Evolutionary conservation across 352 stramenopile genomes (phyloP).

Genomic region (Phytophthora rubi): DNA sequence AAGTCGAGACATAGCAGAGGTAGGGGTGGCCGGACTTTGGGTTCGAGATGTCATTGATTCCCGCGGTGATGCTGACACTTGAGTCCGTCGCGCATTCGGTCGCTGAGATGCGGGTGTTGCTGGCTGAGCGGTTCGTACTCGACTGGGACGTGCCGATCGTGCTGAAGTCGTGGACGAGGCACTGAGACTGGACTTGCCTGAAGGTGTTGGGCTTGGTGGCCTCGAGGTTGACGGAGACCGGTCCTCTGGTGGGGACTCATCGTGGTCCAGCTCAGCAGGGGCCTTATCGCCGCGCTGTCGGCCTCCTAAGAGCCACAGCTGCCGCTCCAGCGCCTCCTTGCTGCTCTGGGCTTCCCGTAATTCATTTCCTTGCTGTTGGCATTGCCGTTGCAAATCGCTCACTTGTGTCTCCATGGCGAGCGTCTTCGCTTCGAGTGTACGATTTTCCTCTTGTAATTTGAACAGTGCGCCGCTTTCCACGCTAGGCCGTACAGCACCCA

Average conservation of each 20-base stretch:
- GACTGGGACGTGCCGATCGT: constrained; percentile 40
- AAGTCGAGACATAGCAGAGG: constrained; percentile 26
- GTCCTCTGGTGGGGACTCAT: constrained; percentile 14
- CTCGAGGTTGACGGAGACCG: constrained; percentile 26
- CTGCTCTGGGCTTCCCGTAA: constrained; percentile 48
- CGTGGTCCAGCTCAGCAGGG: constrained; percentile 35
- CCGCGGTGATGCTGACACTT: constrained; percentile 21
- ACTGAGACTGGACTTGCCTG: constrained; percentile 52
- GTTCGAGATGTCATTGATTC: constrained; percentile 16
- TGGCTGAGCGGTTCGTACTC: constrained; percentile 18
- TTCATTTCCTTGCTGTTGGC: constrained; percentile 55
- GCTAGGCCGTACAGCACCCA: constrained; percentile 83
- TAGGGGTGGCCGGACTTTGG: constrained; percentile 1
- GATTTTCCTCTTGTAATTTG: constrained; percentile 74
- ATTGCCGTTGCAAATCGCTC: constrained; percentile 54
- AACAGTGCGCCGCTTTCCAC: constrained; percentile 82
- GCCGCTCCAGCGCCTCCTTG: constrained; percentile 51
- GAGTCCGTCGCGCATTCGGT: constrained; percentile 16
- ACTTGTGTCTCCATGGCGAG: constrained; percentile 39
- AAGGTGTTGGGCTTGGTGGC: constrained; percentile 51
- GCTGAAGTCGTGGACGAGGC: constrained; percentile 46
- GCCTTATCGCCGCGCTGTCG: constrained; percentile 32
- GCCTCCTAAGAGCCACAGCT: constrained; percentile 54
- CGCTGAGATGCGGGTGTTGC: constrained; percentile 20
- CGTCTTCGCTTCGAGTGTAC: constrained; percentile 47